A percentile compares a stretch with the other conserved stretches of the same genome.
Conservation (phyloP, 2,329 filamentous ascomycete species). For the Penicillium sp. region DNA sequence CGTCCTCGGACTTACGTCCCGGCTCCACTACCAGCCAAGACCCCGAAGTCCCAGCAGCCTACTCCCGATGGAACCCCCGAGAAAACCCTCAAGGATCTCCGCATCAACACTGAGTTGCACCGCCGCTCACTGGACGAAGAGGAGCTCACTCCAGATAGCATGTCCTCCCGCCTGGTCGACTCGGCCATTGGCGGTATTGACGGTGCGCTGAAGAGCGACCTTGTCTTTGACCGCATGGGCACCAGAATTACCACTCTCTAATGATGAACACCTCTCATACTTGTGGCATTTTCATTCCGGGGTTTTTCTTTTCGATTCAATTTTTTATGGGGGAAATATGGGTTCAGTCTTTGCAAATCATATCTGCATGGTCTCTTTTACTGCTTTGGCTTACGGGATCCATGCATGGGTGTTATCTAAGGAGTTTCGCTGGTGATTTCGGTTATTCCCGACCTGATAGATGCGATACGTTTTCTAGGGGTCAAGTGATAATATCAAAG, state of each 20-base stretch:
- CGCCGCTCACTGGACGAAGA: conserved; percentile 38
- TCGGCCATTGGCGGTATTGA: conserved; percentile 46
- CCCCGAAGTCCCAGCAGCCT: conserved; percentile 20
- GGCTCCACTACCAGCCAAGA: conserved; percentile 26
- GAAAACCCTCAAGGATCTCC: conserved; percentile 41
- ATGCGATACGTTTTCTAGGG: not conserved
- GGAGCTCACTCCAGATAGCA: conserved; percentile 49
- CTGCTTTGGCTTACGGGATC: not conserved
- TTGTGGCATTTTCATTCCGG: conserved; percentile 1
- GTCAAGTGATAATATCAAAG: not conserved
- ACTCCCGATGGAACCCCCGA: conserved; percentile 29
- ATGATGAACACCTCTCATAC: not conserved
- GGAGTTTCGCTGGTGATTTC: conserved; percentile 2
- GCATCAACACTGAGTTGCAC: conserved; percentile 45
- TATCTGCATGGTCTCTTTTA: conserved; percentile 12
- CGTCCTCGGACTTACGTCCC: conserved; percentile 38
- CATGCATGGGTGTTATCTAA: not conserved
- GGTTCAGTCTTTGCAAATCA: not conserved
- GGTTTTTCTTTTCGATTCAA: not conserved
- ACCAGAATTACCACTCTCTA: conserved; percentile 35
- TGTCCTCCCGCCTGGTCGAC: conserved; percentile 48
- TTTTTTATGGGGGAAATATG: not conserved
- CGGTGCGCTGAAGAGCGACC: conserved; percentile 40
- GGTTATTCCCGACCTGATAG: not conserved
- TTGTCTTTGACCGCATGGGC: conserved; percentile 46